Base-by-base conservation (phyloP, 805 yeast species). In the Starmerella floricola region DNA sequence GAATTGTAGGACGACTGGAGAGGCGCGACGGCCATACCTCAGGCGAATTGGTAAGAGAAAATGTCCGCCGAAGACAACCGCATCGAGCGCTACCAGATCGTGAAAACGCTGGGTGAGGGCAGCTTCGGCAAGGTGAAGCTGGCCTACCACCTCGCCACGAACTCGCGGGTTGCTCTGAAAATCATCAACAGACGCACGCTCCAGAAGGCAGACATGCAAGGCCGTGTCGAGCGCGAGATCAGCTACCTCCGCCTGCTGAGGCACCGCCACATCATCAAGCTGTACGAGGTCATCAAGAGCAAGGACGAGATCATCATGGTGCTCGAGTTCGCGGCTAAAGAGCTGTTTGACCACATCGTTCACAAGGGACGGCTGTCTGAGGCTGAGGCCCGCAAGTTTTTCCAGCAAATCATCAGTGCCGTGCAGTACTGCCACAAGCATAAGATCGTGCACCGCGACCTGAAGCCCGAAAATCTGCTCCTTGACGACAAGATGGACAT, bases 251-350 rank as follows among this genome's bases (percentile, higher is more conserved):
- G 96, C 42, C 68, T 88, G 44, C 68, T 88, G 47, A 76, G 95
- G 61, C 97, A 88, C 62, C 96, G 95, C 3, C 97, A 88, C 62
- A 88, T 88, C 62, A 88, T 88, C 65, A 88, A 88, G 62, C 68
- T 88, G 38, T 87, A 86, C 63, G 97, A 88, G 61, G 97, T 88
- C 34, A 87, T 88, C 60, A 87, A 87, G 62, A 81, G 94, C 33
- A 83, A 83, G 55, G 95, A 88, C 54, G 97, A 88, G 57, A 88
- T 88, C 53, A 82, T 88, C 55, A 88, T 88, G 95, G 97, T 88
- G 21, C 85, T 88, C 56, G 97, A 88, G 63, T 88, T 74, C 58
- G 97, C 96, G 1, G 94, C 94, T n/a, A 84, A 84, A 53, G 97
- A 87, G 63, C 71, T 88, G 55, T 88, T 88, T 57, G 97, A 88